Evolutionary conservation across 176 grass and related monocot genomes (phyloP), one percentile per base, ranked within the genome.

Genomic region (Oryza rufipogon): DNA sequence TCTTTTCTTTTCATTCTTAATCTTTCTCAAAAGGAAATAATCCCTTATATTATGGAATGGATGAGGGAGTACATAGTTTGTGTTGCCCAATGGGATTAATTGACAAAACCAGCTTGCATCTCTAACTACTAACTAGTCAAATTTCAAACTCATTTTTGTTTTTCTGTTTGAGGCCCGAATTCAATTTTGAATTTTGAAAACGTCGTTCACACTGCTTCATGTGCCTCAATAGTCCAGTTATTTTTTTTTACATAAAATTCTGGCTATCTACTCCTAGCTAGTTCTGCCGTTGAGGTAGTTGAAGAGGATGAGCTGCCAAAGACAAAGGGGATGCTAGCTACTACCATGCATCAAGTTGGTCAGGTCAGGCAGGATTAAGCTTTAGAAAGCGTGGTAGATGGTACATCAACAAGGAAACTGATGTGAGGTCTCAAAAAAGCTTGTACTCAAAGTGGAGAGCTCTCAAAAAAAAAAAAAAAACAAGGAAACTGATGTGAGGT

Each of bases 261-360:
- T 65, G 23, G 63, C 7, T 10, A 61, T 11, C 63, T 25, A n/a
- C 20, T 23, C 11, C 2, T 63, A 58, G 20, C 9, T 60, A 36
- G 34, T 5, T 36, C 36, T n/a, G 34, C 56, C 76, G 38, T 64
- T 45, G 60, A 28, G 60, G 30, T 80, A 49, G 77, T 17, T 80
- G 42, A 68, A 49, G 63, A 30, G 42, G 64, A 68, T 80, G 77
- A 39, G 16, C 77, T 49, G 42, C 64, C 44, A 3, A 49, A 65
- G 63, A 26, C 23, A 28, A 61, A 61, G 20, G 58, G 58, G 58
- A 61, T 61, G 58, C 58, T 61, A 61, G 20, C 13, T 10, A 22
- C 58, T 61, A 23, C 11, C 19, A 23, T 61, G 34, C 34, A 36
- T 36, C 8, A 61, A 22, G 58, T 22, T 61, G 58, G 58, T 61